Conservation (phyloP, 495 filamentous ascomycete genomes). For the Penicillium alfredii region DNA sequence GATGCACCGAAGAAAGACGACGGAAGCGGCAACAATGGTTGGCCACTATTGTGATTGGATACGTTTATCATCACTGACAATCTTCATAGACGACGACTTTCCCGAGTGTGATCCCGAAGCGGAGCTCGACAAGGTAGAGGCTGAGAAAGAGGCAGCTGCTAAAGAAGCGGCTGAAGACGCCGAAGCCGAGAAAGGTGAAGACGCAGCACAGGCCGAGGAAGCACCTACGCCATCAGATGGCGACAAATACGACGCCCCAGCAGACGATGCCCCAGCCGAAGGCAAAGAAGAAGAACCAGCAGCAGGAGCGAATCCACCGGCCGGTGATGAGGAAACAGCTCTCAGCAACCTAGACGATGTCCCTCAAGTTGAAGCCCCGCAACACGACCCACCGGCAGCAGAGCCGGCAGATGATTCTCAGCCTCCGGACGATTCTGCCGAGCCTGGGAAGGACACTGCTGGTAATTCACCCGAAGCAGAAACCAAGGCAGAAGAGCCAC, state of each 20-base stretch:
- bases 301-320: constrained; percentile 2
- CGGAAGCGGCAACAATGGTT: constrained; percentile 20
- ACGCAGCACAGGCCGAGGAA: background rate
- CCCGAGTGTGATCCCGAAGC: constrained; percentile 24
- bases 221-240: constrained; percentile 2
- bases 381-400: constrained; percentile 11
- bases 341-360: constrained; percentile 7
- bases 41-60: background rate
- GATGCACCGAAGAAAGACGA: constrained; percentile 6
- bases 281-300: constrained; percentile 9
- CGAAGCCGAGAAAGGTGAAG: constrained; percentile 11
- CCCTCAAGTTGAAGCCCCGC: constrained; percentile 1
- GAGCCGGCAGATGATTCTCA: constrained; percentile 6
- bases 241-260: constrained; percentile 5
- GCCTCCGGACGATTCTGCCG: constrained; percentile 3
- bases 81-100: constrained; percentile 24
- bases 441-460: constrained; percentile 3
- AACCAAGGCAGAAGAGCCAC: no score
- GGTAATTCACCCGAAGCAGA: no score
- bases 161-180: constrained; percentile 23
- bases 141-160: constrained; percentile 25
- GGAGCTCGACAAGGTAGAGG: constrained; percentile 27
- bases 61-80: constrained; percentile 1
- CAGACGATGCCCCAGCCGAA: constrained; percentile 8
- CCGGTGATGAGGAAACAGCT: constrained; percentile 9